Base-by-base conservation (phyloP, 805 yeast genomes). In the Saturnispora dispora region DNA sequence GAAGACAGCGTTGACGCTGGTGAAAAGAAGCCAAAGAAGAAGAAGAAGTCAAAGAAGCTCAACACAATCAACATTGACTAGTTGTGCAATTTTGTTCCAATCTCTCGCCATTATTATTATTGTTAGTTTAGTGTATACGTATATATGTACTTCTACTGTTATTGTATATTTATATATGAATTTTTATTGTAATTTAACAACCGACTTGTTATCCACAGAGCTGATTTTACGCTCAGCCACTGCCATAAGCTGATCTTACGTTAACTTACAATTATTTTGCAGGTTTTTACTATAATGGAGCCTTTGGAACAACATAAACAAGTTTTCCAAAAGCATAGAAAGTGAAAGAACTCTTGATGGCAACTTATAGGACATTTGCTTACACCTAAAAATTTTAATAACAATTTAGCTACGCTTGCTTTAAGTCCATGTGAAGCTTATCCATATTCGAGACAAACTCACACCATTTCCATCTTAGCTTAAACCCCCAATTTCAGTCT, bases 31-130 rank as follows among this genome's bases (percentile, higher is more conserved):
- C 74, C 71, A 72, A 76, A 72, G 41, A 74, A 72, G 72, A 78
- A 76, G 74, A 72, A 73, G 63, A 73, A 75, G 63, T 73, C 74
- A 65, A 73, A 74, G 63, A 62, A 58, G 44, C 20, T 45, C 22
- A 22, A 32, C 35, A 39, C 48, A 7, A 46, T 46, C 18, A 17
- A 17, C 42, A 36, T 47, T 15, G 50, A 39, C 22, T 39, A 28
- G 22, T 40, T 27, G 28, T 22, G 5, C 15, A 20, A 25, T 37
- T 8, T 35, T 35, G 39, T n/a, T 35, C 2, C 15, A 20, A 4
- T n/a, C 10, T 3, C 36, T n/a, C 39, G 6, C 39, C 20, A 15
- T 35, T n/a, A n/a, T 35, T 35, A n/a, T 35, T 35, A 35, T 35
- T 35, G 33, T 30, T 30, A 30, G 13, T 13, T 30, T 30, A 30